A percentile compares a stretch with the other conserved stretches of the same genome.
Evolutionary conservation across 2,329 filamentous ascomycete species (phyloP).

Genomic region (Epichloe elymi): DNA sequence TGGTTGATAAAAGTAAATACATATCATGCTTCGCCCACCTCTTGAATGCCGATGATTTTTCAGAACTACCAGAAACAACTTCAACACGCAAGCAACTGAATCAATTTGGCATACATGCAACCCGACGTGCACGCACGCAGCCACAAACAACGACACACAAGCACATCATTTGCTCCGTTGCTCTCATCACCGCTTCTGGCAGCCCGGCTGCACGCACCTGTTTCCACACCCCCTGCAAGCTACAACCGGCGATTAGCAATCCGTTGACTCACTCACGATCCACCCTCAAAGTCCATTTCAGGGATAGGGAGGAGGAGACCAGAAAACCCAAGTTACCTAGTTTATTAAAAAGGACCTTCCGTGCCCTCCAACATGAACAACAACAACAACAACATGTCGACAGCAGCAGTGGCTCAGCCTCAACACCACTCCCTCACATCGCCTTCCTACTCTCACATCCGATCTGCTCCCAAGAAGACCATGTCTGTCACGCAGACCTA

Average conservation of each 20-base stretch:
- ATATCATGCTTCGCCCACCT: constrained; percentile 1
- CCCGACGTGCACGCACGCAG: background rate
- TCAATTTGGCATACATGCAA: background rate
- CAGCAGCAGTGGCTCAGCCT: constrained; percentile 14
- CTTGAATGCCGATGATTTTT: background rate
- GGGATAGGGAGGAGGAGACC: constrained; percentile 12
- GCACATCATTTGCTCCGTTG: constrained; percentile 17
- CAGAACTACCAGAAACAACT: constrained; percentile 3
- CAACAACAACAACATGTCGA: constrained; percentile 12
- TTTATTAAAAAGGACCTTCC: constrained; percentile 1
- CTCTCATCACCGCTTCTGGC: constrained; percentile 12
- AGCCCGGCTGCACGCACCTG: constrained; percentile 4
- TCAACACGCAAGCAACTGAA: background rate
- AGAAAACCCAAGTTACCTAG: background rate
- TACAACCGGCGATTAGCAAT: constrained; percentile 11
- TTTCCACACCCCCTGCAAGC: constrained; percentile 15
- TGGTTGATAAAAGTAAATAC: constrained; percentile 3
- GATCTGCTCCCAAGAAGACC: constrained; percentile 50
- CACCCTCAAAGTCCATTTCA: background rate
- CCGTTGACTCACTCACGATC: constrained; percentile 15
- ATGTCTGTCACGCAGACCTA: constrained; percentile 99
- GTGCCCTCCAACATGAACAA: constrained; percentile 9
- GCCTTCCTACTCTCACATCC: constrained; percentile 15
- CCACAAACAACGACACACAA: background rate
- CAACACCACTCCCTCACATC: constrained; percentile 11